Conservation (phyloP, 83 land plant species). For the Larix sibirica region DNA sequence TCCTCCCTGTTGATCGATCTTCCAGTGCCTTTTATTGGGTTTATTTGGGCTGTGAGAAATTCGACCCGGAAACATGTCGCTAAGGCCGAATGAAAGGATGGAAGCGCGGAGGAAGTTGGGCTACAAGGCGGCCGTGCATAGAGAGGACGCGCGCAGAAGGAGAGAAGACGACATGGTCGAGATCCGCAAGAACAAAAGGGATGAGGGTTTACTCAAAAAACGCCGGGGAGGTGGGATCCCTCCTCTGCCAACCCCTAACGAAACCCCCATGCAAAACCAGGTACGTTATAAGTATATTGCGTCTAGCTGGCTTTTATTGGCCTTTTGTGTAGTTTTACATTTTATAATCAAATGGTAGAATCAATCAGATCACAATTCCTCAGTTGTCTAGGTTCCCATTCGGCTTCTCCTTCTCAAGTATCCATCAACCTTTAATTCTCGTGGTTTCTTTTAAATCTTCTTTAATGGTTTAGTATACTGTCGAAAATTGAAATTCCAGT, state of each 20-base stretch:
- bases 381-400: too few relatives aligned
- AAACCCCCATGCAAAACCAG: neutral
- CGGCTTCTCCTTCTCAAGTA: too few relatives aligned
- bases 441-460: too few relatives aligned
- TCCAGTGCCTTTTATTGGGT: too few relatives aligned
- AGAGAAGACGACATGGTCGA: neutral
- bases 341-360: too few relatives aligned
- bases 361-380: too few relatives aligned
- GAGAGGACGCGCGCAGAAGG: slow-evolving; percentile 10
- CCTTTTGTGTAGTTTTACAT: too few relatives aligned
- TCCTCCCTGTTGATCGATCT: neutral
- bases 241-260: too few relatives aligned
- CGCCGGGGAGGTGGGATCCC: slow-evolving; percentile 2
- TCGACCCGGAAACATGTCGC: slow-evolving; percentile 2
- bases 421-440: too few relatives aligned
- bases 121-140: slow-evolving; percentile 7
- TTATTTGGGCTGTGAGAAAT: neutral
- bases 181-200: slow-evolving; percentile 17
- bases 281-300: neutral
- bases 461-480: too few relatives aligned
- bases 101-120: slow-evolving; percentile 3
- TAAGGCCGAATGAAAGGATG: slow-evolving; percentile 5
- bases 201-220: slow-evolving; percentile 9
- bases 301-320: neutral
- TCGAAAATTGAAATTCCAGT: too few relatives aligned